phyloP scores from a whole-genome alignment of 1,139 yeast species.

The Debaryomycetaceae sp. region DNA sequence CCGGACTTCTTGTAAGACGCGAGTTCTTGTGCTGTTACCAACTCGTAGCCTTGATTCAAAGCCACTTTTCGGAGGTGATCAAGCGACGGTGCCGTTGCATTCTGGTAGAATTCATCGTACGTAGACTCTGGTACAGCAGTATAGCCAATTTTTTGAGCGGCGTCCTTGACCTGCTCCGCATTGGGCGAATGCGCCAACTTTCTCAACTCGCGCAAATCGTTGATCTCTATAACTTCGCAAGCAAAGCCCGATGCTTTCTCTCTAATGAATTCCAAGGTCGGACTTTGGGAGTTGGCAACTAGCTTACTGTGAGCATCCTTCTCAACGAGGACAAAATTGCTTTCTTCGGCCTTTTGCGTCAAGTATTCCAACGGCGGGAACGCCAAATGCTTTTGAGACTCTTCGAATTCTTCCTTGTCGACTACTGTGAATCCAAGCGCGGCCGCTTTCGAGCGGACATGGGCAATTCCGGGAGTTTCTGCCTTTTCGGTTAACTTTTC shows the following conservation, averaged over 20 bases:
- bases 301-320: slow-evolving; percentile 2
- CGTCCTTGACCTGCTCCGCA: slow-evolving; percentile 5
- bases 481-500: slow-evolving; percentile 6
- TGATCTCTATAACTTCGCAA: slow-evolving; percentile 10
- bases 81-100: slow-evolving; percentile 8
- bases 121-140: slow-evolving; percentile 9
- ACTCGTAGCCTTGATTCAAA: slow-evolving; percentile 3
- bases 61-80: slow-evolving; percentile 7
- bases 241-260: slow-evolving; percentile 6
- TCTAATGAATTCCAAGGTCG: slow-evolving; percentile 12
- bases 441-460: slow-evolving; percentile 21
- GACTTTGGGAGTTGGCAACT: slow-evolving; percentile 5
- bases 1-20: slow-evolving; percentile 4
- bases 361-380: slow-evolving; percentile 8
- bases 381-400: slow-evolving; percentile 7
- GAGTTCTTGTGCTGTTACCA: slow-evolving; percentile 5
- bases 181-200: slow-evolving; percentile 5
- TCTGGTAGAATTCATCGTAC: slow-evolving; percentile 6
- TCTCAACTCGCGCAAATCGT: slow-evolving; percentile 2
- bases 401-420: slow-evolving; percentile 4
- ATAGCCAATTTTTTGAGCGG: slow-evolving; percentile 4
- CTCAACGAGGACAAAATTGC: slow-evolving; percentile 8
- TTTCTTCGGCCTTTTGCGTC: slow-evolving; percentile 3
- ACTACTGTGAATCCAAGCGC: slow-evolving; percentile 12
- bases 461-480: slow-evolving; percentile 13